A percentile compares a stretch with the other conserved stretches of the same genome.
Conservation (phyloP, 2,329 filamentous ascomycete species). For the Knufia petricola region DNA sequence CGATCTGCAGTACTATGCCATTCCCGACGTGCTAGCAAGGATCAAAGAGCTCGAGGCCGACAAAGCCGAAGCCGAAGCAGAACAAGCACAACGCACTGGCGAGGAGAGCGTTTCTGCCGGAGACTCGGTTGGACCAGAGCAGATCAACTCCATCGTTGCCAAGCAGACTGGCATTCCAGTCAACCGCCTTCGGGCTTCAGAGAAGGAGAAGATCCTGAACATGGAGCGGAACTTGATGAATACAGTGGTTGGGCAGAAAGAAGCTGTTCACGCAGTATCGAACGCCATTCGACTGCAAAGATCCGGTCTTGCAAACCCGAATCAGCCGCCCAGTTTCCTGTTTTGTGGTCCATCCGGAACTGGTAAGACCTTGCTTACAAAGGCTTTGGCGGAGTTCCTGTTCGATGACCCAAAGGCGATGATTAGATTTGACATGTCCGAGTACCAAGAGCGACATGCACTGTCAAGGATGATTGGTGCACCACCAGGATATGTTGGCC, state of each 20-base stretch:
- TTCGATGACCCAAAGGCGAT: conserved; percentile 96
- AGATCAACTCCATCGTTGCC: conserved; percentile 97
- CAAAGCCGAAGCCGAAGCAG: conserved; percentile 67
- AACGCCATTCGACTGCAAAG: conserved; percentile 94
- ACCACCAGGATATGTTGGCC: conserved; percentile 91
- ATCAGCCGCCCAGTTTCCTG: conserved; percentile 93
- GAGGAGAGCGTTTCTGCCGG: conserved; percentile 66
- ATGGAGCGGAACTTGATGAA: conserved; percentile 85
- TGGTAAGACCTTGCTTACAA: conserved; percentile 93
- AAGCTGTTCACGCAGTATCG: conserved; percentile 84
- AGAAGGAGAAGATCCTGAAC: conserved; percentile 96
- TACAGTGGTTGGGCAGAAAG: conserved; percentile 84
- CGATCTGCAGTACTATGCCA: conserved; percentile 93
- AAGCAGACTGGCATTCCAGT: conserved; percentile 98
- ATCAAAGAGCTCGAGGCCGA: conserved; percentile 76
- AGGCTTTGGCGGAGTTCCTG: conserved; percentile 92
- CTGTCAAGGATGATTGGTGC: conserved; percentile 96
- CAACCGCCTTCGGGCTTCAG: conserved; percentile 82
- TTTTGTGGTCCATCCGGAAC: conserved; percentile 98
- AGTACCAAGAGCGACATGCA: conserved; percentile 95
- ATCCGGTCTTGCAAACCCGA: conserved; percentile 88
- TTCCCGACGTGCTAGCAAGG: conserved; percentile 74
- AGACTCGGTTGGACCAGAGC: conserved; percentile 88
- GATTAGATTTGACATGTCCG: conserved; percentile 99
- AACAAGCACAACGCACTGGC: conserved; percentile 47